Conservation (phyloP, 495 filamentous ascomycete genomes). For the Paragyromitra xinjiangensis region DNA sequence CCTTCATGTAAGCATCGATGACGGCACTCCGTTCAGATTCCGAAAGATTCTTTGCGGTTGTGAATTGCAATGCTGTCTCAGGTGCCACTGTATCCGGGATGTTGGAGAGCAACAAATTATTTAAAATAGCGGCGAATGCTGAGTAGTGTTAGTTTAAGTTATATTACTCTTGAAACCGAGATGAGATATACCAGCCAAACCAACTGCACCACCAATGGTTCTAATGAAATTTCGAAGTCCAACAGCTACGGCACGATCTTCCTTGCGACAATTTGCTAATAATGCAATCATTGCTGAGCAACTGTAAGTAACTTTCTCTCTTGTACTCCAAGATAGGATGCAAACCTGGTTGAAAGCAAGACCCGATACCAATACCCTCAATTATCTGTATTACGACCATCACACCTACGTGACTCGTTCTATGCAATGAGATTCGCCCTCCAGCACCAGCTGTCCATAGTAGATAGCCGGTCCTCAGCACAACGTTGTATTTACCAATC, state of each 20-base stretch:
- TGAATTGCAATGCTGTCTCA: slow-evolving; percentile 35
- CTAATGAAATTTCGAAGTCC: slow-evolving; percentile 45
- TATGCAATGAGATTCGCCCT: slow-evolving; percentile 34
- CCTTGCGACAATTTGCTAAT: slow-evolving; percentile 44
- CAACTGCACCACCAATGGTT: slow-evolving; percentile 45
- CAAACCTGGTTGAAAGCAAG: slow-evolving; percentile 45
- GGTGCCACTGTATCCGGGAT: slow-evolving; percentile 31
- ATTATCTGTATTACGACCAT: slow-evolving; percentile 41
- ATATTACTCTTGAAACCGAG: too few relatives aligned
- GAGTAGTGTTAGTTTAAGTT: not conserved
- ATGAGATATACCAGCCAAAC: slow-evolving; percentile 30
- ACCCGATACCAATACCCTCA: slow-evolving; percentile 39
- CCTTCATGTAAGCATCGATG: slow-evolving; percentile 48
- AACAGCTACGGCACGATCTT: slow-evolving; percentile 39
- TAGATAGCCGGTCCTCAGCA: slow-evolving; percentile 42
- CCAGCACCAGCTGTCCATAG: slow-evolving; percentile 42
- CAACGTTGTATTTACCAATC: slow-evolving; percentile 39
- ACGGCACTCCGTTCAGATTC: slow-evolving; percentile 21
- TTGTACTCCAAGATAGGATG: not conserved
- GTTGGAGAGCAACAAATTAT: slow-evolving; percentile 36
- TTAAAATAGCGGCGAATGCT: slow-evolving; percentile 41
- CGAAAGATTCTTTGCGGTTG: slow-evolving; percentile 19
- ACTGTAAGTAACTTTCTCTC: not conserved
- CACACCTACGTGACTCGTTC: slow-evolving; percentile 26
- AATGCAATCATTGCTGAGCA: slow-evolving; percentile 39